Conservation (phyloP, 306 rosid species). For the Lithocarpus polystachyus region DNA sequence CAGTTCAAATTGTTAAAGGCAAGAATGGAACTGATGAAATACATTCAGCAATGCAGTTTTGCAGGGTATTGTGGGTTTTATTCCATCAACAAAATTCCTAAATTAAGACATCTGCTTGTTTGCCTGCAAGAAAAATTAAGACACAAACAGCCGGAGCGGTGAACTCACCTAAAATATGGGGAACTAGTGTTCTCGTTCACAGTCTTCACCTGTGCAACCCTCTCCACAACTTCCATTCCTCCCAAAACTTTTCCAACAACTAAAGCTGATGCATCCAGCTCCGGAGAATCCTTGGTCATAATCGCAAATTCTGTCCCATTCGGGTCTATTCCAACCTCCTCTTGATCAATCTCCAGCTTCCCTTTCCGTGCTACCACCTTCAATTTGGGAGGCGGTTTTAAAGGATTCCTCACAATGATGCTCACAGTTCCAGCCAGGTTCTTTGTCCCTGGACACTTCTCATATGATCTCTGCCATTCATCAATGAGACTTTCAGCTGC, state of each 20-base stretch:
- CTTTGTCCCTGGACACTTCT: slow-evolving; percentile 63
- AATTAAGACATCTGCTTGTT: too few relatives aligned
- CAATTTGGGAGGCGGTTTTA: slow-evolving; percentile 65
- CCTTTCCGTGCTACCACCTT: slow-evolving; percentile 76
- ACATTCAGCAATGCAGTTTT: background rate
- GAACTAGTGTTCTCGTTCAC: slow-evolving; percentile 77
- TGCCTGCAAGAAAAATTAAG: too few relatives aligned
- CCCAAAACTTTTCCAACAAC: slow-evolving; percentile 40
- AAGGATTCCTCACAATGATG: slow-evolving; percentile 81
- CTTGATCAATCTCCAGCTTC: slow-evolving; percentile 84
- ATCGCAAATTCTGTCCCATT: slow-evolving; percentile 82
- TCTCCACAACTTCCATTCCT: slow-evolving; percentile 74
- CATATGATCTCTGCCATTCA: slow-evolving; percentile 64
- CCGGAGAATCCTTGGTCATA: slow-evolving; percentile 61
- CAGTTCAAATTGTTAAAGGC: background rate
- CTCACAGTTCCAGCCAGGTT: slow-evolving; percentile 73
- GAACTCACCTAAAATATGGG: slow-evolving; percentile 67
- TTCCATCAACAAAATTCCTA: too few relatives aligned
- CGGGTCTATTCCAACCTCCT: slow-evolving; percentile 65
- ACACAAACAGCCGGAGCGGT: background rate
- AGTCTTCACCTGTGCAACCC: slow-evolving; percentile 67
- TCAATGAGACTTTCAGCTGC: slow-evolving; percentile 42
- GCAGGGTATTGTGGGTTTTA: too few relatives aligned
- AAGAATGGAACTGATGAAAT: background rate
- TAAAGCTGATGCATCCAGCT: slow-evolving; percentile 57